A percentile compares a stretch with the other conserved stretches of the same genome.
Evolutionary conservation across 495 filamentous ascomycete genomes (phyloP).

Genomic region (Cercophora newfieldiana): DNA sequence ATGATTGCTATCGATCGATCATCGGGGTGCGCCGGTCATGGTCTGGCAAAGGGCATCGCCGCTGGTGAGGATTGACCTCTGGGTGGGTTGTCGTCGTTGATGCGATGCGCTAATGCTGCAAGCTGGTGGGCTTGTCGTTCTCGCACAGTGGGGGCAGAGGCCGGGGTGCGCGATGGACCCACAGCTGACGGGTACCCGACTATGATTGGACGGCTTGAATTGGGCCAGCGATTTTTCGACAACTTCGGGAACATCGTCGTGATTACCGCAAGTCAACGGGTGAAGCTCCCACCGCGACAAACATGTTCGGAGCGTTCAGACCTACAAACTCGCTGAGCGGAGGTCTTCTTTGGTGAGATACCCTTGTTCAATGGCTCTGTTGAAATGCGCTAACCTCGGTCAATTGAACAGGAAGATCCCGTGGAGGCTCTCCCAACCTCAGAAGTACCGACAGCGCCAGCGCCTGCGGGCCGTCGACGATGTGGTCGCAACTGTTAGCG

Average conservation of each 20-base stretch:
- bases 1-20: constrained; percentile 52
- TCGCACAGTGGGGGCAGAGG: neutral
- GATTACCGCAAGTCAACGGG: neutral
- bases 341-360: constrained; percentile 76
- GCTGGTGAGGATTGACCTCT: neutral
- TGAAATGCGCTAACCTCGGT: neutral
- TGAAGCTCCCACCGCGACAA: constrained; percentile 20
- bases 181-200: neutral
- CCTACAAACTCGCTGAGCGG: constrained; percentile 71
- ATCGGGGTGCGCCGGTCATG: constrained; percentile 22
- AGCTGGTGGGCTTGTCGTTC: neutral
- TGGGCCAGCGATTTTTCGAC: constrained; percentile 27
- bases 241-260: constrained; percentile 9
- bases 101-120: constrained; percentile 1
- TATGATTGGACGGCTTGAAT: constrained; percentile 18
- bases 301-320: constrained; percentile 82
- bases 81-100: neutral
- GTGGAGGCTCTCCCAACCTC: constrained; percentile 87
- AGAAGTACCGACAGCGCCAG: constrained; percentile 86
- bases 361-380: neutral
- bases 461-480: constrained; percentile 83
- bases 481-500: constrained; percentile 74
- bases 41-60: neutral
- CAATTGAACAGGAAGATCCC: constrained; percentile 80
- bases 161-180: neutral